These are phyloP conservation scores for Metschnikowia chrysomelidarum DNA, from an alignment of 805 yeast species.

Conservation along the genomic window DNA sequence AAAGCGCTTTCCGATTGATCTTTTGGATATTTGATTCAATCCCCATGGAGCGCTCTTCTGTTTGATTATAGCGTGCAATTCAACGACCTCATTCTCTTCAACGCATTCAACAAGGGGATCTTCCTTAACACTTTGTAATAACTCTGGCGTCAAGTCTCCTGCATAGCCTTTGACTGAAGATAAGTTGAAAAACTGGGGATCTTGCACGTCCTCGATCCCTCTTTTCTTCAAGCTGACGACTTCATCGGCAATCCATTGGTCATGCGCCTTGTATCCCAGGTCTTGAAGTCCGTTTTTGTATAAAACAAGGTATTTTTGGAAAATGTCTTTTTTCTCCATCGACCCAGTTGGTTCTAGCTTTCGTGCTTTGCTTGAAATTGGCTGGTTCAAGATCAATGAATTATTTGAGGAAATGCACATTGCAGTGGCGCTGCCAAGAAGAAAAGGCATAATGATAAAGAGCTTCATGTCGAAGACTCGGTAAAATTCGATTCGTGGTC, in stretches of 20 bases:
- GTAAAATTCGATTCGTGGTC: too few species aligned
- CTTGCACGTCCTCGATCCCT: slow-evolving; percentile 15
- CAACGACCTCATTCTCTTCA: slow-evolving; percentile 22
- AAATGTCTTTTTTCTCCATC: too few species aligned
- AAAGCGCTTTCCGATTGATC: too few species aligned
- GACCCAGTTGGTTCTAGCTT: too few species aligned
- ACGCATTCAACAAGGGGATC: slow-evolving; percentile 21
- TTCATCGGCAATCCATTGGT: slow-evolving; percentile 11
- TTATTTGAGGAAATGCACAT: too few species aligned
- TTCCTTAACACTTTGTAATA: slow-evolving; percentile 14
- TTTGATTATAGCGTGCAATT: slow-evolving; percentile 46
- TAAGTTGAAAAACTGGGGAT: slow-evolving; percentile 12
- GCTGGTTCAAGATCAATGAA: too few species aligned
- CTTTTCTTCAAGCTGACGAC: slow-evolving; percentile 17
- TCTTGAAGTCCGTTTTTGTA: slow-evolving; percentile 12
- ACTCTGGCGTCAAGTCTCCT: slow-evolving; percentile 19
- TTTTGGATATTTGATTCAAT: slow-evolving; percentile 81
- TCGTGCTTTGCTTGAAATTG: too few species aligned
- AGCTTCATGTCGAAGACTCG: too few species aligned
- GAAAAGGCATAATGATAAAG: too few species aligned
- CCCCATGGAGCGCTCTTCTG: slow-evolving; percentile 95
- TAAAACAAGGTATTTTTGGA: slow-evolving; percentile 15
- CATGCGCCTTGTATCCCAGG: slow-evolving; percentile 11
- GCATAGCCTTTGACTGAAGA: slow-evolving; percentile 18
- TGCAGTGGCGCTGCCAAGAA: too few species aligned